Conservation (phyloP, 768 basidiomycete genomes). For the Lactarius evosmus region DNA sequence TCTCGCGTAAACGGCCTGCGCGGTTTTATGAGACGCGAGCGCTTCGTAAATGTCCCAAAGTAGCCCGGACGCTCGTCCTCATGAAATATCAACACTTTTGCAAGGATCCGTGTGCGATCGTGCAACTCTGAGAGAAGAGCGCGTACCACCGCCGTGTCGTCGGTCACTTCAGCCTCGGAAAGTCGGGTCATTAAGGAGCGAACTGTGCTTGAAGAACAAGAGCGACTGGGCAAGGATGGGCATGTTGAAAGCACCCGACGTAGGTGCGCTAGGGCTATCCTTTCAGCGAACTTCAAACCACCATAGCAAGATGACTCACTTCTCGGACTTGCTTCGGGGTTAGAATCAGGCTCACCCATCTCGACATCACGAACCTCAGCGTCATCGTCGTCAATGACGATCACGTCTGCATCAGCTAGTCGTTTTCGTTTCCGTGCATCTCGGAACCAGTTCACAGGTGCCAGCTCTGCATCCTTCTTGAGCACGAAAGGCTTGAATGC, state of each 20-base stretch:
- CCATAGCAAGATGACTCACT: slow-evolving; percentile 35
- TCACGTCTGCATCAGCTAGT: slow-evolving; percentile 42
- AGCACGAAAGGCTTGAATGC: slow-evolving; percentile 76
- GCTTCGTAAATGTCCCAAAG: slow-evolving; percentile 90
- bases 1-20: slow-evolving; percentile 83
- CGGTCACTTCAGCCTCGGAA: slow-evolving; percentile 72
- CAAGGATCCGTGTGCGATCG: slow-evolving; percentile 59
- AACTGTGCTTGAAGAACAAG: slow-evolving; percentile 36
- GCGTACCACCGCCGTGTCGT: slow-evolving; percentile 67
- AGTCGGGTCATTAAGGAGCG: slow-evolving; percentile 58
- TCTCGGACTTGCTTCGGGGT: slow-evolving; percentile 36
- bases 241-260: slow-evolving; percentile 3
- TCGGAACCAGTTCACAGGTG: slow-evolving; percentile 70
- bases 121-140: slow-evolving; percentile 57
- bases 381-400: slow-evolving; percentile 58
- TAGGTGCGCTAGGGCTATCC: slow-evolving; percentile 10
- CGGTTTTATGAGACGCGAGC: slow-evolving; percentile 73
- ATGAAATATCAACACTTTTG: slow-evolving; percentile 80
- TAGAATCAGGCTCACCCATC: slow-evolving; percentile 29
- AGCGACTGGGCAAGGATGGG: slow-evolving; percentile 38
- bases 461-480: slow-evolving; percentile 70
- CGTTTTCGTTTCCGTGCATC: slow-evolving; percentile 31
- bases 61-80: slow-evolving; percentile 90
- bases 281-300: neutral
- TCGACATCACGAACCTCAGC: slow-evolving; percentile 32